phyloP scores from a whole-genome alignment of 257 asterid species.

The Haberlea rhodopensis region DNA sequence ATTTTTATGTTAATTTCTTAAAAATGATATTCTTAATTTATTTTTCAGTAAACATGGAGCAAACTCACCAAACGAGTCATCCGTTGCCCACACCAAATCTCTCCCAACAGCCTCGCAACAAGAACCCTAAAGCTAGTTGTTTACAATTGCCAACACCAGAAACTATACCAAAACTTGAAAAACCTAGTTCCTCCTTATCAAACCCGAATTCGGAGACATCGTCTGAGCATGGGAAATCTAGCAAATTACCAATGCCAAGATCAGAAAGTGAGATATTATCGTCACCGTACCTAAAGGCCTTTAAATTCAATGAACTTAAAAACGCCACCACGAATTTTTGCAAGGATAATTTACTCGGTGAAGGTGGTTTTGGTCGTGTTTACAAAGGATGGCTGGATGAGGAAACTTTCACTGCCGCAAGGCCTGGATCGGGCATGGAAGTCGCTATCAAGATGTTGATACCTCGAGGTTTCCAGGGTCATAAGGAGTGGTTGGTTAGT shows the following conservation, averaged over 20 bases:
- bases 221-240: background rate
- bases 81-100: constrained; percentile 46
- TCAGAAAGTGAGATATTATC: constrained; percentile 46
- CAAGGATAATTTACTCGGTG: constrained; percentile 43
- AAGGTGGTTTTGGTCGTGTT: constrained; percentile 56
- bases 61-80: constrained; percentile 32
- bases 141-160: constrained; percentile 39
- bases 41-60: constrained; percentile 26
- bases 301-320: constrained; percentile 29
- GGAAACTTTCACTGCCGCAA: constrained; percentile 35
- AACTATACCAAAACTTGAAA: background rate
- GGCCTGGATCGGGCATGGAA: constrained; percentile 32
- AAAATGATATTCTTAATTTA: background rate
- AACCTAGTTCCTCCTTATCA: background rate
- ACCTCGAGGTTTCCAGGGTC: constrained; percentile 47
- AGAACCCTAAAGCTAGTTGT: constrained; percentile 7
- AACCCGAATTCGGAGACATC: background rate
- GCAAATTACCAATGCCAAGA: constrained; percentile 34
- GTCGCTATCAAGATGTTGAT: constrained; percentile 52
- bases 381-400: constrained; percentile 52
- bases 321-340: constrained; percentile 38
- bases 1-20: background rate
- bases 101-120: constrained; percentile 1
- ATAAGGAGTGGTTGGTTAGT: constrained; percentile 57
- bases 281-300: constrained; percentile 40